phyloP scores from a whole-genome alignment of 78 protist species.

The Monosiga brevicollis region DNA sequence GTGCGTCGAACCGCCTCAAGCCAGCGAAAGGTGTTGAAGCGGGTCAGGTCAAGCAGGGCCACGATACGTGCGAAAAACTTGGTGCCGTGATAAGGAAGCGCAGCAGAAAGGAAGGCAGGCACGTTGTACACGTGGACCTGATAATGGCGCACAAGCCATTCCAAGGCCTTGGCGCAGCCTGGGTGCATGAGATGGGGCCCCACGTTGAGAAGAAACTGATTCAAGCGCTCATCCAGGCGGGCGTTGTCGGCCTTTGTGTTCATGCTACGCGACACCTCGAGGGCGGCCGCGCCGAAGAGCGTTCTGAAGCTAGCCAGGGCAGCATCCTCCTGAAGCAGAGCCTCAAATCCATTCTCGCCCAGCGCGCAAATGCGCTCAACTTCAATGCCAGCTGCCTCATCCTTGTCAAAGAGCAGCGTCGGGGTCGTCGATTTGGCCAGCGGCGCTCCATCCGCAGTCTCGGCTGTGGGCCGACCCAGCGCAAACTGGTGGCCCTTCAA shows the following conservation, averaged over 20 bases:
- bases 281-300: conserved; percentile 6
- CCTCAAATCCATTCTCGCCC: too few relatives aligned
- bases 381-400: too few relatives aligned
- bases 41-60: conserved; percentile 20
- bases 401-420: too few relatives aligned
- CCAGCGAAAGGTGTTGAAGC: background rate
- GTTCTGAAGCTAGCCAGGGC: too few relatives aligned
- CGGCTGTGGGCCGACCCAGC: too few relatives aligned
- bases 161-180: conserved; percentile 52
- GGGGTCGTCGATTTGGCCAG: too few relatives aligned
- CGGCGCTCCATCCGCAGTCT: too few relatives aligned
- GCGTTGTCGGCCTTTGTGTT: conserved; percentile 34
- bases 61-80: conserved; percentile 40
- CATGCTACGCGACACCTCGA: conserved; percentile 12
- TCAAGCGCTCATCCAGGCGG: conserved; percentile 23
- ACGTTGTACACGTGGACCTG: conserved; percentile 43
- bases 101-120: conserved; percentile 16
- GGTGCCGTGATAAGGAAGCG: conserved; percentile 57
- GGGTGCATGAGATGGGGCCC: conserved; percentile 33
- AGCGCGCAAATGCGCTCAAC: too few relatives aligned
- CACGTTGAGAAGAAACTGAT: conserved; percentile 20
- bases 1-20: background rate
- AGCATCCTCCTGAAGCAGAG: too few relatives aligned
- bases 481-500: too few relatives aligned
- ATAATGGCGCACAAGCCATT: conserved; percentile 54